These are phyloP conservation scores for Penicillium taxi DNA, from an alignment of 495 filamentous ascomycete genomes.

Conservation along the genomic window DNA sequence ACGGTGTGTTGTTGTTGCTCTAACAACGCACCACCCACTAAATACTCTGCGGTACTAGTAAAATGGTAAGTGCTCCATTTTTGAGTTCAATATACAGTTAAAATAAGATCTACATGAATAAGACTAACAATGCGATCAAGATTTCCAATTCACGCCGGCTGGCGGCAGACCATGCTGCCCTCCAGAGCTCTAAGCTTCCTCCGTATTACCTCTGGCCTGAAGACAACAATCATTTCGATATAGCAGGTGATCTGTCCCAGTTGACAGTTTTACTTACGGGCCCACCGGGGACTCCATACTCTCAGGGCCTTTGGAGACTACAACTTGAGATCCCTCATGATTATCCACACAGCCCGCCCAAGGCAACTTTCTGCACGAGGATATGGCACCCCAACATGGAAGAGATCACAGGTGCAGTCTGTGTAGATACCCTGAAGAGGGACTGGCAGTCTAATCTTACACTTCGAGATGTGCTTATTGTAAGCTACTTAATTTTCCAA, in stretches of 20 bases:
- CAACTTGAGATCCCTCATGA: constrained; percentile 55
- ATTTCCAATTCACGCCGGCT: constrained; percentile 53
- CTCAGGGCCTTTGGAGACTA: constrained; percentile 51
- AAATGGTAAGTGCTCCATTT: constrained; percentile 17
- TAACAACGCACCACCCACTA: constrained; percentile 5
- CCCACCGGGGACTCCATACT: constrained; percentile 57
- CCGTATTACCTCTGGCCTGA: constrained; percentile 59
- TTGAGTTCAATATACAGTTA: not conserved
- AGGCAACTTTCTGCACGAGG: constrained; percentile 56
- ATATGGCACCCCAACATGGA: constrained; percentile 73
- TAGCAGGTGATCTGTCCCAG: constrained; percentile 52
- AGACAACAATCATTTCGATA: constrained; percentile 16
- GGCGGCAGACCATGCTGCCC: constrained; percentile 54
- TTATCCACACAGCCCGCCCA: constrained; percentile 59
- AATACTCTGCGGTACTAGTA: too few relatives aligned
- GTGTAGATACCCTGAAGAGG: constrained; percentile 64
- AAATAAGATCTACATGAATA: not conserved
- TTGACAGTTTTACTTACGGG: constrained; percentile 54
- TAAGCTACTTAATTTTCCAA: constrained; percentile 19
- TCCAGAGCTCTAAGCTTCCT: constrained; percentile 50
- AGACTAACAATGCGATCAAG: constrained; percentile 15
- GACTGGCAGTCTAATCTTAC: constrained; percentile 58
- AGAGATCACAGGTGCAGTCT: constrained; percentile 55
- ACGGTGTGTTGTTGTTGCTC: constrained; percentile 13
- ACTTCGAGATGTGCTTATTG: constrained; percentile 54